A percentile compares a stretch with the other conserved stretches of the same genome.
These are phyloP conservation scores for Aspergillus aculeatus DNA, from an alignment of 2,329 filamentous ascomycete genomes.

Conservation along the genomic window DNA sequence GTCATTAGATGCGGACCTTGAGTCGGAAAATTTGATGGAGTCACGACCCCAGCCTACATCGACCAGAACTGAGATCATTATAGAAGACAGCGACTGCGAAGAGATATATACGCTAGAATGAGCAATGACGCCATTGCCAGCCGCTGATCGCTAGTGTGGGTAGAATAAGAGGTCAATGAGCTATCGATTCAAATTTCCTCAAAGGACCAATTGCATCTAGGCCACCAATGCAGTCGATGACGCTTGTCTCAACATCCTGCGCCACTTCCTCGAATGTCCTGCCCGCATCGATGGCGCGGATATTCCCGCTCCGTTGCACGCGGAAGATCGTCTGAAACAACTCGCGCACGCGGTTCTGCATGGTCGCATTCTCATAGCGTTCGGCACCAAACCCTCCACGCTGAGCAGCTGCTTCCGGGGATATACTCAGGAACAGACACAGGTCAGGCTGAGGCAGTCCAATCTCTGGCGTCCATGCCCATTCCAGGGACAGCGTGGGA, in stretches of 20 bases:
- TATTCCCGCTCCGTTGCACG: conserved; percentile 51
- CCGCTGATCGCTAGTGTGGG: neutral
- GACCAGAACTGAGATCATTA: conserved; percentile 42
- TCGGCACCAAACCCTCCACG: conserved; percentile 88
- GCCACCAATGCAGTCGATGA: conserved; percentile 30
- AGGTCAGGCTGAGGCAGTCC: conserved; percentile 85
- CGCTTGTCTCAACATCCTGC: conserved; percentile 34
- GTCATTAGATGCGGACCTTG: conserved; percentile 26
- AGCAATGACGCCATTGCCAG: conserved; percentile 7
- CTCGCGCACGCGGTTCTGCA: conserved; percentile 76
- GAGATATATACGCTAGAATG: conserved; percentile 46
- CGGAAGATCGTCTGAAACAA: conserved; percentile 62
- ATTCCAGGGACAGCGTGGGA: conserved; percentile 65
- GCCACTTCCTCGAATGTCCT: conserved; percentile 52
- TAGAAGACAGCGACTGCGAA: conserved; percentile 58
- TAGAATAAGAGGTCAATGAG: conserved; percentile 2
- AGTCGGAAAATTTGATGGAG: conserved; percentile 22
- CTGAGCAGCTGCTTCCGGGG: conserved; percentile 66
- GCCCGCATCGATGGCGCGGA: conserved; percentile 57
- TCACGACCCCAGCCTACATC: conserved; percentile 11
- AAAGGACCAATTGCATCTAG: conserved; percentile 37
- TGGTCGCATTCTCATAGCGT: conserved; percentile 78
- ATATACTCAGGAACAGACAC: conserved; percentile 82
- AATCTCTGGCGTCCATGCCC: conserved; percentile 81
- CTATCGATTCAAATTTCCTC: conserved; percentile 34